Conservation (phyloP, 2,329 filamentous ascomycete species). For the Periconia macrospinosa region DNA sequence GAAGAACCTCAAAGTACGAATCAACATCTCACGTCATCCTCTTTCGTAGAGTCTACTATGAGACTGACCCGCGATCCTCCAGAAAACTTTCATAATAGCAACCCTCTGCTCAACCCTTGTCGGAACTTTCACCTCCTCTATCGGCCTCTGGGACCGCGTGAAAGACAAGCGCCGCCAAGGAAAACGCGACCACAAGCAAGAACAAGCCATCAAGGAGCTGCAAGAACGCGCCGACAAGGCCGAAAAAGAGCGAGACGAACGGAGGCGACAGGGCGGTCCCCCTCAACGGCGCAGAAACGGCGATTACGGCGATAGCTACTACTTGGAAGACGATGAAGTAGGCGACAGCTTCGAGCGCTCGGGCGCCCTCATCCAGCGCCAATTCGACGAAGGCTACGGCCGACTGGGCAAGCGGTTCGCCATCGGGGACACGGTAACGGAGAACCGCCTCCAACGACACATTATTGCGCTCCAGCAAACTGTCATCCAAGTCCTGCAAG, state of each 20-base stretch:
- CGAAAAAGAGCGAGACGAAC: slow-evolving; percentile 24
- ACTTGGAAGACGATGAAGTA: slow-evolving; percentile 37
- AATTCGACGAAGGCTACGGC: slow-evolving; percentile 42
- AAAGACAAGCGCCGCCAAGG: slow-evolving; percentile 39
- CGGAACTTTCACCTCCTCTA: slow-evolving; percentile 48
- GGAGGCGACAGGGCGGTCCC: slow-evolving; percentile 19
- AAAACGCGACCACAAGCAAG: slow-evolving; percentile 40
- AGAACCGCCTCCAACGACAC: slow-evolving; percentile 47
- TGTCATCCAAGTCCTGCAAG: slow-evolving; percentile 48
- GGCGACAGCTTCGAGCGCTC: slow-evolving; percentile 33
- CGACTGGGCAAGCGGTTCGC: slow-evolving; percentile 42
- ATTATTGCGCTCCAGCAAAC: slow-evolving; percentile 48
- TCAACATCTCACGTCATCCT: neutral
- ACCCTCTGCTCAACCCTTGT: slow-evolving; percentile 49
- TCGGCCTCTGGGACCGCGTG: slow-evolving; percentile 47
- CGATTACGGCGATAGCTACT: slow-evolving; percentile 1
- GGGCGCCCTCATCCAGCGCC: slow-evolving; percentile 39
- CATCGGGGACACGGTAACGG: slow-evolving; percentile 43
- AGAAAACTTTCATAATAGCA: slow-evolving; percentile 51
- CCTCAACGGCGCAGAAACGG: slow-evolving; percentile 5
- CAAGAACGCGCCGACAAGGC: slow-evolving; percentile 32
- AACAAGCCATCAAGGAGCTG: slow-evolving; percentile 38
- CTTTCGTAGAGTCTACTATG: neutral
- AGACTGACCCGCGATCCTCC: neutral
- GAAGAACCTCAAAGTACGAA: slow-evolving; percentile 46